Evolutionary conservation across 2,329 filamentous ascomycete genomes (phyloP), one percentile per base, ranked within the genome.

Genomic region (Alternaria viburni): DNA sequence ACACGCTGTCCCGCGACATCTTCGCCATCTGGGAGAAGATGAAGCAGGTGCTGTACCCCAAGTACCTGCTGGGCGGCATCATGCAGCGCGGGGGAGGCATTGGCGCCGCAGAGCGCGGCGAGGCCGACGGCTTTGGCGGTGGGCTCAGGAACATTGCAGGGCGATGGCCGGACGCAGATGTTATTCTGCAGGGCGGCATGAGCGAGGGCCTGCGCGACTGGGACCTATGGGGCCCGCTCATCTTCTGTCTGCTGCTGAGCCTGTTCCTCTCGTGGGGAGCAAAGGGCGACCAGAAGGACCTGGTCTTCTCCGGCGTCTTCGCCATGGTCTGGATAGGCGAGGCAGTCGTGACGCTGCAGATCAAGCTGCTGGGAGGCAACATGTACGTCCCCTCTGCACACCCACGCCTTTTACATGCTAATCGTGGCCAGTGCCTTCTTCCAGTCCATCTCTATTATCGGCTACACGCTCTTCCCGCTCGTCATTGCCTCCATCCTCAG

Each of bases 21-120:
- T 82, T 95, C 8, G 96, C 93, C 25, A 93, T 98, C 36, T 98
- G 96, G 95, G 92, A 93, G 82, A 99, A 99, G 86, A 93, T 99
- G 90, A 90, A 92, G 80, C 95, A 97, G 84, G 96, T 99, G 43
- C 88, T 99, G 64, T 99, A 93, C 82, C 96, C 96, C 17, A 94
- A 94, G 77, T 98, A 98, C 83, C 86, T 99, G 52, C 90, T 99
- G 23, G 88, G 88, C 44, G 88, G 88, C 43, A 84, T 90, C 74
- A 81, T 90, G 81, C 81, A 85, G 67, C 84, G 65, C n/a, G 84
- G 86, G 30, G 86, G 86, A n/a, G 86, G 86, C 41, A 85, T 84
- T 66, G 83, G 83, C 19, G 86, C 84, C 36, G 86, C 84, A n/a
- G 87, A 88, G 74, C 83, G 86, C 69, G 87, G 84, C 15, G 86